Base-by-base conservation (phyloP, 805 yeast genomes). In the Barnettozyma siamensis region DNA sequence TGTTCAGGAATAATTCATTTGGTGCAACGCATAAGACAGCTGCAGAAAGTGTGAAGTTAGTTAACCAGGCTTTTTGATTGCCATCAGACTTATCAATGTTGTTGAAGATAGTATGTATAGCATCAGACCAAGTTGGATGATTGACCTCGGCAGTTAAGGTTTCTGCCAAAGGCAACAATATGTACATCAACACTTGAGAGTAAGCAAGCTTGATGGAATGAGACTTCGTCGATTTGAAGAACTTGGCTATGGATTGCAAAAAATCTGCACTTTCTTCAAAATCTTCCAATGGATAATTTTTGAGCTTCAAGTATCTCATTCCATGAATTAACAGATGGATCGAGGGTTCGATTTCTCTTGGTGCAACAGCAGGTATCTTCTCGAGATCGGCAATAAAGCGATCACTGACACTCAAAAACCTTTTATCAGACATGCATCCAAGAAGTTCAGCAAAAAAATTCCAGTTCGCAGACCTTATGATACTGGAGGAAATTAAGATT, bases 261-360 rank as follows among this genome's bases (percentile, higher is more conserved):
- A 91, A 93, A 46, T 88, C 96, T 0, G 97, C 96, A 49, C 89
- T 77, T 51, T 93, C 98, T 61, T 93, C 99, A 54, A 94, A 83
- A 30, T 71, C 75, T 45, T 93, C 97, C 49, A 91, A 69, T 0
- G 99, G 97, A 49, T 85, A 85, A 49, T 88, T 83, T 37, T 80
- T 79, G 37, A 93, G 66, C 46, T 77, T 78, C 39, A 93, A 63
- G 54, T 86, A 84, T 51, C 93, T 70, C 98, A 94, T 93, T 4
- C 98, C 98, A 53, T 86, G 83, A 26, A 94, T 84, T 36, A 93
- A 65, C 34, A 89, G 64, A 54, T 82, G 85, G 7, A 84, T 69
- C 29, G 77, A 72, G 2, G 88, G 78, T 47, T 78, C 84, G 30
- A 64, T 60, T n/a, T 69, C 73, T 38, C 65, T 65, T 0, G 77